Evolutionary conservation across 495 filamentous ascomycete genomes (phyloP).

Genomic region (Chaetomidium leptoderma): DNA sequence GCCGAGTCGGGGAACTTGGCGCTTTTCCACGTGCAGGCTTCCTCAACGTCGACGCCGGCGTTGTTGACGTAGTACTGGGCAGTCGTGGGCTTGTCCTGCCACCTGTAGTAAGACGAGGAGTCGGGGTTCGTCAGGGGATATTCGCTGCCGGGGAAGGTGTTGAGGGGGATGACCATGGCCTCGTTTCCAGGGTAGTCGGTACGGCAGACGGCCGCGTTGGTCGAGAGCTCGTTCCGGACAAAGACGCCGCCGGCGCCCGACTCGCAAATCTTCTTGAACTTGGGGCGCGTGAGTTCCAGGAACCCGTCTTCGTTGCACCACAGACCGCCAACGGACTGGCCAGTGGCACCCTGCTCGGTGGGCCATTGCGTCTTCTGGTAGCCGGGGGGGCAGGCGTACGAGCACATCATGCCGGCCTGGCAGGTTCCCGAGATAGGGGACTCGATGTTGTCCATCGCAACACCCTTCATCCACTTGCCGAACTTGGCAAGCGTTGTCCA

Average conservation of each 20-base stretch:
- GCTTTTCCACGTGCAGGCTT: constrained; percentile 78
- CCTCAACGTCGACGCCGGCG: constrained; percentile 56
- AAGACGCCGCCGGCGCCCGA: constrained; percentile 63
- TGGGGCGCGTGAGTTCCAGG: constrained; percentile 69
- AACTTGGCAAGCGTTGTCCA: constrained; percentile 74
- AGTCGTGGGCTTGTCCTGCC: constrained; percentile 68
- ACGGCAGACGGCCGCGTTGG: constrained; percentile 74
- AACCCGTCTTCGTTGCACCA: constrained; percentile 71
- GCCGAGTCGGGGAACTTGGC: constrained; percentile 41
- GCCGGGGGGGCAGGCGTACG: constrained; percentile 86
- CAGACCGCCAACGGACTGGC: constrained; percentile 86
- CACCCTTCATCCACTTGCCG: constrained; percentile 37
- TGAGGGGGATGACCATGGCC: constrained; percentile 72
- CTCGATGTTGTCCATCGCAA: constrained; percentile 49
- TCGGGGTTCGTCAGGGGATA: constrained; percentile 69
- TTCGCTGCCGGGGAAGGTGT: constrained; percentile 51
- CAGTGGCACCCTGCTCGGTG: constrained; percentile 65
- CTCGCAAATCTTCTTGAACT: constrained; percentile 68
- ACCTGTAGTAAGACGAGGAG: constrained; percentile 65
- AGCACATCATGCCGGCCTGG: constrained; percentile 67
- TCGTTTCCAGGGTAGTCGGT: constrained; percentile 95
- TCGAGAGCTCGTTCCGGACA: constrained; percentile 65
- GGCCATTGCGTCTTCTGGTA: constrained; percentile 97
- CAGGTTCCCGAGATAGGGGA: constrained; percentile 65
- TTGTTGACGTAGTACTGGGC: constrained; percentile 98